Conservation (phyloP, 306 rosid species). For the Vigna nakashimae region DNA sequence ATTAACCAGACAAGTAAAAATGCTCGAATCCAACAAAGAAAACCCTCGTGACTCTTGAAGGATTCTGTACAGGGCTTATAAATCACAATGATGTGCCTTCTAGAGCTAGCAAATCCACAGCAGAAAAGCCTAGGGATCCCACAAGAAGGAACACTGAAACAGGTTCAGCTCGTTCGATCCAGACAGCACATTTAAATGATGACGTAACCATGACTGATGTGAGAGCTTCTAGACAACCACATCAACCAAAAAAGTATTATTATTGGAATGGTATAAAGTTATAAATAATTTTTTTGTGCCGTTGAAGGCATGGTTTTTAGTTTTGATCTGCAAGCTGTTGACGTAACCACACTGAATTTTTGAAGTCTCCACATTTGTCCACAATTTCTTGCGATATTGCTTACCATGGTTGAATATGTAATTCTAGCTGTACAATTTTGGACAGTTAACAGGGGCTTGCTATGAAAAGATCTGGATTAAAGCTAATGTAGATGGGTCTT, state of each 20-base stretch:
- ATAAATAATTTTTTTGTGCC: too few relatives aligned
- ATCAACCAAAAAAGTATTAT: neutral
- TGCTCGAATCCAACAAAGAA: too few relatives aligned
- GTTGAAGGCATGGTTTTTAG: too few relatives aligned
- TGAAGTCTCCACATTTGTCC: too few relatives aligned
- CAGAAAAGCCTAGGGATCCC: constrained; percentile 5
- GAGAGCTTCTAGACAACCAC: neutral
- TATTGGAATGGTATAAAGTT: too few relatives aligned
- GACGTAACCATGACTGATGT: neutral
- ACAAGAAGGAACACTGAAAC: constrained; percentile 9
- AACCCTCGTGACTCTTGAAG: too few relatives aligned
- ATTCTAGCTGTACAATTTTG: neutral
- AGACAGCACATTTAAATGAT: constrained; percentile 6
- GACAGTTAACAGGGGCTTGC: neutral
- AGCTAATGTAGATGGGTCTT: constrained; percentile 29
- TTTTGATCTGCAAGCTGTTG: too few relatives aligned
- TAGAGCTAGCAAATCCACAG: constrained; percentile 24
- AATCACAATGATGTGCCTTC: neutral
- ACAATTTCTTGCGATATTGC: neutral
- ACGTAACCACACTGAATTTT: too few relatives aligned
- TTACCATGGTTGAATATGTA: neutral
- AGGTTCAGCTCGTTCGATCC: neutral
- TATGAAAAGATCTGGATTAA: neutral
- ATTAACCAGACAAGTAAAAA: neutral
- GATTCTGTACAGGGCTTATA: too few relatives aligned